Evolutionary conservation across 768 basidiomycete species (phyloP).

Genomic region (Crepidotus variabilis): DNA sequence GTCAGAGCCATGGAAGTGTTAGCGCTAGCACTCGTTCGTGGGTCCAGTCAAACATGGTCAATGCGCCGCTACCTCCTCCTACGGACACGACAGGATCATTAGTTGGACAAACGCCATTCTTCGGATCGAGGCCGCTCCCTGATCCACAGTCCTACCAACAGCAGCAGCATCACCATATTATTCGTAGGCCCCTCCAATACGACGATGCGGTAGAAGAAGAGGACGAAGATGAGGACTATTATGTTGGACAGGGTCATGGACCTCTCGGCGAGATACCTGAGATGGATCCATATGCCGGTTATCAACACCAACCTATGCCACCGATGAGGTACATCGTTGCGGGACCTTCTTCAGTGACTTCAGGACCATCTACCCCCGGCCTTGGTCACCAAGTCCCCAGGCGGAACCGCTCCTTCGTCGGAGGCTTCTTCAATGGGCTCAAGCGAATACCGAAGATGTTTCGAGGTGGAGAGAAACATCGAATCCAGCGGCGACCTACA

Average conservation of each 20-base stretch:
- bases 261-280: conserved; percentile 17
- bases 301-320: background rate
- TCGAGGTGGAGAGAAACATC: conserved; percentile 19
- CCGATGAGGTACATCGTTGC: background rate
- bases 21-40: conserved; percentile 33
- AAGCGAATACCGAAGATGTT: conserved; percentile 30
- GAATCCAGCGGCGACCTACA: conserved; percentile 18
- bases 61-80: conserved; percentile 27
- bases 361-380: conserved; percentile 3
- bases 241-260: conserved; percentile 15
- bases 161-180: conserved; percentile 9
- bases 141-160: conserved; percentile 18
- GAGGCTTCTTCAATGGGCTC: conserved; percentile 35
- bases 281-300: conserved; percentile 4
- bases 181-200: conserved; percentile 12
- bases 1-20: conserved; percentile 19
- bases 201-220: conserved; percentile 14
- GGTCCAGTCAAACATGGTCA: conserved; percentile 31
- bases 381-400: conserved; percentile 2
- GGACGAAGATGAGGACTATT: conserved; percentile 22
- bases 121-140: conserved; percentile 26
- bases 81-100: conserved; percentile 9
- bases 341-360: conserved; percentile 6
- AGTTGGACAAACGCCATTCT: conserved; percentile 18
- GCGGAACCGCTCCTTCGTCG: conserved; percentile 26